Base-by-base conservation (phyloP, 225 moss, liverwort and hornwort species). In the Ulota crispa region DNA sequence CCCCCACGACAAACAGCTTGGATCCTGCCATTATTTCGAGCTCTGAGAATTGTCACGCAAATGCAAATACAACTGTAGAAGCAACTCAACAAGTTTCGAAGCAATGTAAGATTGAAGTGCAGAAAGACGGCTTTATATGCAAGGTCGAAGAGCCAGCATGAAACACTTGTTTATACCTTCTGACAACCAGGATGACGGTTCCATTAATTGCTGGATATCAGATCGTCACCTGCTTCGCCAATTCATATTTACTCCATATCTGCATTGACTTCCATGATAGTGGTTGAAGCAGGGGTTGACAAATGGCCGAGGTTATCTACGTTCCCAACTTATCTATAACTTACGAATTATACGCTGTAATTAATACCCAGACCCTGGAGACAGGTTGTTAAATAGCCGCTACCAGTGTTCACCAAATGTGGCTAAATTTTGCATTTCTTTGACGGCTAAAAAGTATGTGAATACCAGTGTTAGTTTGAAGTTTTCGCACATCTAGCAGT, bases 1-100 rank as follows among this genome's bases (percentile, higher is more conserved):
- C 53, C 23, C 77, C 53, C 53, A 37, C 26, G 19, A 66, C 18
- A 36, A 34, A 36, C 24, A 57, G 59, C 68, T 81, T 64, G 32
- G 57, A 76, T 68, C 60, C 61, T 20, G 77, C 76, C 82, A 82
- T 82, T 23, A 41, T 30, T 78, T 39, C 20, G 42, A 62, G 18
- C 67, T 67, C 39, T n/a, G 31, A 59, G 59, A 59, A 59, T 42
- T 30, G 30, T 31, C 43, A 69, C 31, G 67, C 27, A 12, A 68
- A 28, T 21, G 57, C 2, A 57, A 23, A 36, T 6, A 26, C 34
- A 27, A 54, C 21, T 54, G 67, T 4, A 69, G 59, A 42, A 56
- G 23, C 10, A 79, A 31, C 59, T 69, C 67, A 7, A 59, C 43
- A 59, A n/a, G 59, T 41, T 79, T 68, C 30, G 45, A 70, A 2